Evolutionary conservation across 495 filamentous ascomycete genomes (phyloP).

Genomic region (Podospora fimiseda): DNA sequence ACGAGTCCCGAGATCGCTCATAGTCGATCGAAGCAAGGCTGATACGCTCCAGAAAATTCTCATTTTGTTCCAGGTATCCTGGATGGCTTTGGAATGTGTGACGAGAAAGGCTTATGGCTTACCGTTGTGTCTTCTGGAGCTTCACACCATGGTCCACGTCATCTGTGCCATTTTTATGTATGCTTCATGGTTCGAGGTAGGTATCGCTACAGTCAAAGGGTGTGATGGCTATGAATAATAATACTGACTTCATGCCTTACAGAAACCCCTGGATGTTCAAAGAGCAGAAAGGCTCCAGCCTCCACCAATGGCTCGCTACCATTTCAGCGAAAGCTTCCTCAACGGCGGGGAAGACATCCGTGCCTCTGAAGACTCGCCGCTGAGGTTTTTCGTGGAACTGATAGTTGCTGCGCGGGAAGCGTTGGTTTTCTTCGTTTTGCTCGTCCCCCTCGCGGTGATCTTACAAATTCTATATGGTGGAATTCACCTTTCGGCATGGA

Average conservation of each 20-base stretch:
- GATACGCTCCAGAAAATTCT: conserved; percentile 26
- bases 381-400: too few species aligned
- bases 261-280: neutral
- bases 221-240: neutral
- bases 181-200: conserved; percentile 16
- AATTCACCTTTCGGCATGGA: conserved; percentile 7
- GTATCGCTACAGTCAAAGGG: too few species aligned
- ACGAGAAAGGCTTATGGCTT: conserved; percentile 14
- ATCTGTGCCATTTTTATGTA: conserved; percentile 31
- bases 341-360: neutral
- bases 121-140: conserved; percentile 29
- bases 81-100: conserved; percentile 27
- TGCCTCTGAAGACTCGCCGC: too few species aligned
- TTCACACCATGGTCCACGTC: conserved; percentile 35
- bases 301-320: neutral
- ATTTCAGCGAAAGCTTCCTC: neutral
- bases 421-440: too few species aligned
- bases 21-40: conserved; percentile 28
- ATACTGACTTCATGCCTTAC: neutral
- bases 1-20: neutral
- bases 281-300: neutral
- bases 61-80: conserved; percentile 28
- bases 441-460: too few species aligned
- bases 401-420: too few species aligned
- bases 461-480: conserved; percentile 2